phyloP scores from a whole-genome alignment of 768 basidiomycete genomes.

The Infundibulicybe gibba region DNA sequence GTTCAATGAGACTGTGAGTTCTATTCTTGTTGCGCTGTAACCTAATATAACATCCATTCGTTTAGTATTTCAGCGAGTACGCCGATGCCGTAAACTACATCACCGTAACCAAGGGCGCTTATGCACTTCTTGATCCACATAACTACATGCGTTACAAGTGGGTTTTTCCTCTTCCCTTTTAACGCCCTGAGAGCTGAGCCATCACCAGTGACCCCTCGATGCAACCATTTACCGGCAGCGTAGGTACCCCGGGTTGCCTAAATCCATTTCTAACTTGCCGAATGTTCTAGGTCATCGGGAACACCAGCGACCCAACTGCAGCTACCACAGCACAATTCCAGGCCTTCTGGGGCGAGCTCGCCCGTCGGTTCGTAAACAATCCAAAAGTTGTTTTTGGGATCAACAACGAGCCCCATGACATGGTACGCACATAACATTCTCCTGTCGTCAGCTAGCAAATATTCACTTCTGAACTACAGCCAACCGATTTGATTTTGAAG shows the following conservation, averaged over 20 bases:
- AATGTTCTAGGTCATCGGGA: slow-evolving; percentile 34
- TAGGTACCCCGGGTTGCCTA: slow-evolving; percentile 12
- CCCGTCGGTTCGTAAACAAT: slow-evolving; percentile 33
- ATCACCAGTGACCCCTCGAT: slow-evolving; percentile 33
- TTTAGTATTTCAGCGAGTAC: slow-evolving; percentile 38
- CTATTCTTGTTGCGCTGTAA: not conserved
- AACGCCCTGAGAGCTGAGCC: not conserved
- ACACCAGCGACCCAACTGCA: slow-evolving; percentile 38
- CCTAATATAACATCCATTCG: not conserved
- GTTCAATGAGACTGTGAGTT: slow-evolving; percentile 41
- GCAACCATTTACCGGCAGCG: slow-evolving; percentile 41
- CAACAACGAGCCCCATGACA: slow-evolving; percentile 44
- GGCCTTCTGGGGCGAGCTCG: slow-evolving; percentile 39
- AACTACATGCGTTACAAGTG: slow-evolving; percentile 50
- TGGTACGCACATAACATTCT: slow-evolving; percentile 21
- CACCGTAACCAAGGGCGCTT: slow-evolving; percentile 35
- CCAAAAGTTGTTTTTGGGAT: slow-evolving; percentile 43
- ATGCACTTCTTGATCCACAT: slow-evolving; percentile 41
- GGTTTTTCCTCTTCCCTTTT: slow-evolving; percentile 2
- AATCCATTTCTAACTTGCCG: no score
- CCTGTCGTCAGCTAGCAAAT: not conserved
- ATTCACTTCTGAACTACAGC: slow-evolving; percentile 13
- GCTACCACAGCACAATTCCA: slow-evolving; percentile 40
- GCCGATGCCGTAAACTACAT: slow-evolving; percentile 41
- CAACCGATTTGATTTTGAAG: slow-evolving; percentile 34